A percentile compares a stretch with the other conserved stretches of the same genome.
Evolutionary conservation across 202 grass and related monocot genomes (phyloP).

Genomic region (Elaeis oleifera): DNA sequence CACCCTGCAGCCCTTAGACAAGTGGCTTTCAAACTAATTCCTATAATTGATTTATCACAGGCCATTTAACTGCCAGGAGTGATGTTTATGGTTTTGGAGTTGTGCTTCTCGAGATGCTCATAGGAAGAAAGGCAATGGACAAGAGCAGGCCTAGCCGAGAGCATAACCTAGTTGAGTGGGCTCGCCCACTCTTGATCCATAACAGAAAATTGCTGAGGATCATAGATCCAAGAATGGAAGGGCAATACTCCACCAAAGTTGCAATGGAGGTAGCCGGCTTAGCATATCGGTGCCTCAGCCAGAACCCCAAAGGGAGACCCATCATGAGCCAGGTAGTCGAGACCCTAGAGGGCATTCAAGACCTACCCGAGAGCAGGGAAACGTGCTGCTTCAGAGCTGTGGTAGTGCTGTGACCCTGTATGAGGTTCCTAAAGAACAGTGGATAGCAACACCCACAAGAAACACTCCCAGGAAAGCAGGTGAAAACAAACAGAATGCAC

Average conservation of each 20-base stretch:
- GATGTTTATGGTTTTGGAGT: constrained; percentile 97
- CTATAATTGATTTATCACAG: constrained; percentile 34
- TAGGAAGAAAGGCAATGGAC: constrained; percentile 86
- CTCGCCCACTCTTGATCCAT: constrained; percentile 78
- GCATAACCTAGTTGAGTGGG: constrained; percentile 93
- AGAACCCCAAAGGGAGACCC: constrained; percentile 85
- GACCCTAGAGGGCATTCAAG: constrained; percentile 58
- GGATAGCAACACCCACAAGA: constrained; percentile 25
- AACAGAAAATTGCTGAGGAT: constrained; percentile 87
- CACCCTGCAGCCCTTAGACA: too few species aligned
- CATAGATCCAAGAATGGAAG: constrained; percentile 97
- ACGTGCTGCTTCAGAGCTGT: constrained; percentile 57
- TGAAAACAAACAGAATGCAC: background rate
- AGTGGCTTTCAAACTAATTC: too few species aligned
- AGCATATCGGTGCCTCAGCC: constrained; percentile 78
- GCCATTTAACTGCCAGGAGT: constrained; percentile 83
- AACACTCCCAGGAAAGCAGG: constrained; percentile 24
- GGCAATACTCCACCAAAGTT: constrained; percentile 82
- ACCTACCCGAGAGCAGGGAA: constrained; percentile 55
- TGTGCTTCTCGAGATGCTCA: constrained; percentile 91
- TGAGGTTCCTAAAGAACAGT: constrained; percentile 64
- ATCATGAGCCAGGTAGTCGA: constrained; percentile 71
- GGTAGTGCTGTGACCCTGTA: constrained; percentile 82
- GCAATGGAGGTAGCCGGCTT: constrained; percentile 66
- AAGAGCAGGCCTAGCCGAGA: constrained; percentile 80